Conservation (phyloP, 2,329 filamentous ascomycete species). For the Gremmenia infestans region DNA sequence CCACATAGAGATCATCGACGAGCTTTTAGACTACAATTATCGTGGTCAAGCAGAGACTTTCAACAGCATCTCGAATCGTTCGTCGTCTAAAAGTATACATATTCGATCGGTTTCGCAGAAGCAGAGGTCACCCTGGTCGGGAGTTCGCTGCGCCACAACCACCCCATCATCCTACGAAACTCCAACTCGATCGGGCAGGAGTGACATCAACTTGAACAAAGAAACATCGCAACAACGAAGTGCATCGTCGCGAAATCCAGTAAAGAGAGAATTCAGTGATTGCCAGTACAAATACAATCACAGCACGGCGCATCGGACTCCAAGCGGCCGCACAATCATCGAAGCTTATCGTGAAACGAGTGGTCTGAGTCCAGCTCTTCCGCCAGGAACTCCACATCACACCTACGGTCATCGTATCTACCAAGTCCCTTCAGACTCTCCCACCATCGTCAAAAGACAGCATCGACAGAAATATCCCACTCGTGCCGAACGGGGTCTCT, state of each 20-base stretch:
- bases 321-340: neutral
- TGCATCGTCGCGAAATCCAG: neutral
- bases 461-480: neutral
- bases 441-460: constrained; percentile 1
- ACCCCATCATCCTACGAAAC: neutral
- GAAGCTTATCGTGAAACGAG: neutral
- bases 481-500: neutral
- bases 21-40: constrained; percentile 23
- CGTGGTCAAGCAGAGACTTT: constrained; percentile 22
- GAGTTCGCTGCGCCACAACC: neutral
- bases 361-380: neutral
- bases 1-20: constrained; percentile 14
- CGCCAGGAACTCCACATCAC: neutral
- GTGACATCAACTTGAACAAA: neutral
- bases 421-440: constrained; percentile 1
- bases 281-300: neutral
- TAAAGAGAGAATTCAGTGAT: neutral
- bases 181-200: neutral
- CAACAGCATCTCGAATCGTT: constrained; percentile 7
- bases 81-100: constrained; percentile 2
- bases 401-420: constrained; percentile 12
- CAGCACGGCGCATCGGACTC: neutral
- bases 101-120: neutral
- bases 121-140: neutral
- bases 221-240: neutral